Percentiles rank a stretch among this genome's conserved stretches.
These are phyloP conservation scores for Aspergillus sp. DNA, from an alignment of 2,329 filamentous ascomycete genomes.

Conservation along the genomic window DNA sequence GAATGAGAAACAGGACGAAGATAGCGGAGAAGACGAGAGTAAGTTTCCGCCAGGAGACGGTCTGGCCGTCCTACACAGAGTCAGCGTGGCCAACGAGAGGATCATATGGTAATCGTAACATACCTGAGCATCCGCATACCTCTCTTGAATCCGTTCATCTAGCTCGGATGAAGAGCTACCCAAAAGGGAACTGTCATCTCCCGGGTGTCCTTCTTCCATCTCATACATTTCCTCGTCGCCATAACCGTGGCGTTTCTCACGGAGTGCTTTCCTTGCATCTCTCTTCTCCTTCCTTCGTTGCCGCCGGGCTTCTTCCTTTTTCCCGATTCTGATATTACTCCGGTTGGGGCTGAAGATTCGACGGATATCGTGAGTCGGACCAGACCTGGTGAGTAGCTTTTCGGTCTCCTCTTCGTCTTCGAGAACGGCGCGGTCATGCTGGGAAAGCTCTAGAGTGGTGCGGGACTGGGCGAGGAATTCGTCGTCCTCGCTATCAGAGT, in stretches of 20 bases:
- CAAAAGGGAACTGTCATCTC: slow-evolving; percentile 31
- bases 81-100: background rate
- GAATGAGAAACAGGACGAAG: slow-evolving; percentile 53
- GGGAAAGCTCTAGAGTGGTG: slow-evolving; percentile 68
- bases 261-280: slow-evolving; percentile 44
- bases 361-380: slow-evolving; percentile 36
- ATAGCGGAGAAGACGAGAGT: slow-evolving; percentile 47
- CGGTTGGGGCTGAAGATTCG: slow-evolving; percentile 44
- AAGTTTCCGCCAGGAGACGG: slow-evolving; percentile 32
- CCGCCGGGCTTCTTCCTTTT: slow-evolving; percentile 50
- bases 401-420: slow-evolving; percentile 70
- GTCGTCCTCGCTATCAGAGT: slow-evolving; percentile 75
- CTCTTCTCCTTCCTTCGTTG: slow-evolving; percentile 49
- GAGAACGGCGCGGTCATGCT: slow-evolving; percentile 68
- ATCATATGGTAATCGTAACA: slow-evolving; percentile 1
- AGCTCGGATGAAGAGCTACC: slow-evolving; percentile 47
- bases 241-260: slow-evolving; percentile 61
- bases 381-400: slow-evolving; percentile 44
- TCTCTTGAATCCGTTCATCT: slow-evolving; percentile 40
- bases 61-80: slow-evolving; percentile 17
- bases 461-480: slow-evolving; percentile 64
- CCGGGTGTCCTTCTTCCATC: slow-evolving; percentile 73
- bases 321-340: slow-evolving; percentile 52
- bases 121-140: slow-evolving; percentile 31
- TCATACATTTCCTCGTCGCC: slow-evolving; percentile 76